Evolutionary conservation across 306 rosid genomes (phyloP), one percentile per base, ranked within the genome.

Genomic region (Dalbergia cultrata): DNA sequence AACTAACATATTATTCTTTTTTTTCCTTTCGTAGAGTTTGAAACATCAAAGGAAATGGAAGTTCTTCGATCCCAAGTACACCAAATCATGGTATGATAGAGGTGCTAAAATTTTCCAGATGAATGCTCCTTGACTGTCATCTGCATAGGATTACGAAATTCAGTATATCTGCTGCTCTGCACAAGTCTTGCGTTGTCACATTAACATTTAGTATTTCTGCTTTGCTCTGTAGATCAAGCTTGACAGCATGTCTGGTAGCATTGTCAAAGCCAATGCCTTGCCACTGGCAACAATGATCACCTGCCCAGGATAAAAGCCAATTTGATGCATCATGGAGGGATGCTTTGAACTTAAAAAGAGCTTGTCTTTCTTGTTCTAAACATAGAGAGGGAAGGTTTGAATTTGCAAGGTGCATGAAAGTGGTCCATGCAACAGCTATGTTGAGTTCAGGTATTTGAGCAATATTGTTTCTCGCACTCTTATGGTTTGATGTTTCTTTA

Each of bases 1-100:
- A 41, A 22, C 19, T 8, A 26, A 74, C 31, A 41, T 13, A 52
- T 54, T 47, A 3, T 8, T 54, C 9, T 56, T 19, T 9, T 19
- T 33, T 67, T 60, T 54, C 11, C 47, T 43, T 9, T 12, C 8
- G 22, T 81, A 89, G 91, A 84, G 89, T 78, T 84, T 89, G 37
- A 87, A 87, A 84, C 92, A 84, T 87, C 92, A 89, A 86, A 72
- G 89, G 80, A 89, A 87, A 34, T 87, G 89, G 91, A 89, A 89
- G 72, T n/a, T n/a, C n/a, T 89, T 87, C 4, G 91, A 87, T 76
- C 88, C 87, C 14, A 85, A 90, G 67, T 86, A 86, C 66, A 82
- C 90, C 68, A 90, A 88, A 78, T 80, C 90, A 16, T 90, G 89
- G 89, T 83, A 90, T 8, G 92, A 88, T 56, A 88, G 90, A 77